Percentiles rank a stretch among this genome's conserved stretches.
These are phyloP conservation scores for Patellifolia procumbens DNA, from an alignment of 179 eudicot species.

Conservation along the genomic window DNA sequence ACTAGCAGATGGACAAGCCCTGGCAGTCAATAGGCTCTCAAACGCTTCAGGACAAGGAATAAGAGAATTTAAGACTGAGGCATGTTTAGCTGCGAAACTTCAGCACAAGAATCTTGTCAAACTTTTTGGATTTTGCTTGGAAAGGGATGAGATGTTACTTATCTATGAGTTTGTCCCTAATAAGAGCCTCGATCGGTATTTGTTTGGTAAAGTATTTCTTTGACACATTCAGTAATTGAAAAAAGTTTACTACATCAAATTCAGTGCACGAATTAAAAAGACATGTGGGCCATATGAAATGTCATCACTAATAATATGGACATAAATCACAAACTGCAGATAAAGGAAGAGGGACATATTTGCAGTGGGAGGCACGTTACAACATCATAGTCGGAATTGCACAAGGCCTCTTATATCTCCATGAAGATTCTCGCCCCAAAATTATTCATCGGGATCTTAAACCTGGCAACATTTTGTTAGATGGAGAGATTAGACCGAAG, in stretches of 20 bases:
- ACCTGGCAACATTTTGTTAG: constrained; percentile 41
- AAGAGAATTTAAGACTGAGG: constrained; percentile 55
- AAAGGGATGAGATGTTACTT: constrained; percentile 52
- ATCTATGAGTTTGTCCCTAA: constrained; percentile 64
- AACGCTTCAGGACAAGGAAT: constrained; percentile 50
- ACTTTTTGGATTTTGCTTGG: constrained; percentile 49
- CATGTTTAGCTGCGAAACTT: constrained; percentile 51
- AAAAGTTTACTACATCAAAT: not conserved
- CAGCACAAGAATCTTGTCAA: constrained; percentile 58
- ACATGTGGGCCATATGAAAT: not conserved
- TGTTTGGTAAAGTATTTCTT: constrained; percentile 44
- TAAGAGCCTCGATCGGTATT: constrained; percentile 46
- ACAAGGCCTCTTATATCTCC: constrained; percentile 37
- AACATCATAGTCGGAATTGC: constrained; percentile 38
- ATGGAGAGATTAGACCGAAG: constrained; percentile 35
- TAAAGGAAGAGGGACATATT: constrained; percentile 20
- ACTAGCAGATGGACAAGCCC: constrained; percentile 42
- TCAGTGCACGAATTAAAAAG: not conserved
- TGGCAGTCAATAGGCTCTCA: constrained; percentile 72
- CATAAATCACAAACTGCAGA: constrained; percentile 15
- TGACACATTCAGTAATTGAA: not conserved
- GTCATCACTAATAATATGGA: not conserved
- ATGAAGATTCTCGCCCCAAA: constrained; percentile 38
- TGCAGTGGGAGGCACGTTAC: constrained; percentile 36
- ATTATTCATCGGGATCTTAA: constrained; percentile 45